These are phyloP conservation scores for Apophysomyces elegans DNA, from an alignment of 371 early-diverging fungal genomes.

Conservation along the genomic window DNA sequence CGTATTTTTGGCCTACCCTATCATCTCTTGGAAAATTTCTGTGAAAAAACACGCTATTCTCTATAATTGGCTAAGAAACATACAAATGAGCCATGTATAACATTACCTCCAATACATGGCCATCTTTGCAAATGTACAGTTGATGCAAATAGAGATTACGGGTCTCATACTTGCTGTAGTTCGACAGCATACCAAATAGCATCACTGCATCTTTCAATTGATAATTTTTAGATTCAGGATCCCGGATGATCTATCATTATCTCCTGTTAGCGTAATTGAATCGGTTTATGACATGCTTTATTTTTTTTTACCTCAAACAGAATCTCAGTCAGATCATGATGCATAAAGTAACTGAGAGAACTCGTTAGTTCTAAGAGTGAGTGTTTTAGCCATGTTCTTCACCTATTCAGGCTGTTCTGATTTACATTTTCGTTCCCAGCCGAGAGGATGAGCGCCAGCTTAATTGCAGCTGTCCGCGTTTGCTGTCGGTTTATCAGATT, in stretches of 20 bases:
- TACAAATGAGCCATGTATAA: neutral
- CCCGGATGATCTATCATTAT: conserved; percentile 32
- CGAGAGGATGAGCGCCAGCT: conserved; percentile 47
- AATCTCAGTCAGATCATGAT: conserved; percentile 44
- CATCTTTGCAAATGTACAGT: conserved; percentile 36
- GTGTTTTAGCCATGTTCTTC: neutral
- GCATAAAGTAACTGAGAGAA: conserved; percentile 50
- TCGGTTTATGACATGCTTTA: neutral
- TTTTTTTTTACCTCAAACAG: conserved; percentile 37
- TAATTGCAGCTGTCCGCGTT: conserved; percentile 32
- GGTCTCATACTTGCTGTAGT: conserved; percentile 62
- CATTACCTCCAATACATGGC: conserved; percentile 26
- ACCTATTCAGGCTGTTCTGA: conserved; percentile 61
- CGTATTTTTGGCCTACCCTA: conserved; percentile 30
- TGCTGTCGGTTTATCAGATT: conserved; percentile 21
- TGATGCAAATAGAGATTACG: conserved; percentile 48
- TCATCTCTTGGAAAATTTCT: conserved; percentile 30
- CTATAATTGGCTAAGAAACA: conserved; percentile 13
- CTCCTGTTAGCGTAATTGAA: neutral
- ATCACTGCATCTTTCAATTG: conserved; percentile 42
- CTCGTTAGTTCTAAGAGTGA: neutral
- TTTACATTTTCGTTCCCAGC: conserved; percentile 65
- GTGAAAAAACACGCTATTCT: conserved; percentile 40
- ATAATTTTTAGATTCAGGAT: conserved; percentile 23
- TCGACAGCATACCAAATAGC: conserved; percentile 53